Conservation (phyloP, 2,329 filamentous ascomycete genomes). For the Nannizzia gypsea region DNA sequence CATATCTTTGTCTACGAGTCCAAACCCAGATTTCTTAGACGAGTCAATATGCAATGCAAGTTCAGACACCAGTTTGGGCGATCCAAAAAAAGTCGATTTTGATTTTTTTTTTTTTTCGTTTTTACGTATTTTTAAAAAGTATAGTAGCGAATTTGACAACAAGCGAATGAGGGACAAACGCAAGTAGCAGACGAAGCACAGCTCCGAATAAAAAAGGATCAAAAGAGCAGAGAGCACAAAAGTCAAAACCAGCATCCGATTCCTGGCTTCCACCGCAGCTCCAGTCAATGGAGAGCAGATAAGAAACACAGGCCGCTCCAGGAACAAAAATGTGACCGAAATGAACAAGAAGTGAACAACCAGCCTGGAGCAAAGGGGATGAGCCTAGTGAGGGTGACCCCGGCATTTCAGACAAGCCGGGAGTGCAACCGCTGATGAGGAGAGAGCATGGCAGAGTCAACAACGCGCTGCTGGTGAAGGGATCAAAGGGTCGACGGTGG, state of each 20-base stretch:
- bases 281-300: constrained; percentile 21
- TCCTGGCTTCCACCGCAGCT: constrained; percentile 25
- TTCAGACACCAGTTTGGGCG: neutral
- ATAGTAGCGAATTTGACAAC: constrained; percentile 7
- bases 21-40: neutral
- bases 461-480: neutral
- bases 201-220: constrained; percentile 26
- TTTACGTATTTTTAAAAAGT: neutral
- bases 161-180: constrained; percentile 4
- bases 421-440: neutral
- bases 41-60: neutral
- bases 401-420: too few species aligned
- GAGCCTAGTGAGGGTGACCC: constrained; percentile 33
- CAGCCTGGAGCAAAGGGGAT: constrained; percentile 45
- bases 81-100: neutral
- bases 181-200: constrained; percentile 25
- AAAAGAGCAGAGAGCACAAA: constrained; percentile 10
- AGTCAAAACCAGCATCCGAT: constrained; percentile 39
- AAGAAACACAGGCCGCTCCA: constrained; percentile 23
- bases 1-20: neutral
- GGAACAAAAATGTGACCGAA: constrained; percentile 16
- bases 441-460: neutral
- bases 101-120: neutral
- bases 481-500: constrained; percentile 1
- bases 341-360: constrained; percentile 19